phyloP scores from a whole-genome alignment of 768 basidiomycete genomes.

The Lactarius vividus region DNA sequence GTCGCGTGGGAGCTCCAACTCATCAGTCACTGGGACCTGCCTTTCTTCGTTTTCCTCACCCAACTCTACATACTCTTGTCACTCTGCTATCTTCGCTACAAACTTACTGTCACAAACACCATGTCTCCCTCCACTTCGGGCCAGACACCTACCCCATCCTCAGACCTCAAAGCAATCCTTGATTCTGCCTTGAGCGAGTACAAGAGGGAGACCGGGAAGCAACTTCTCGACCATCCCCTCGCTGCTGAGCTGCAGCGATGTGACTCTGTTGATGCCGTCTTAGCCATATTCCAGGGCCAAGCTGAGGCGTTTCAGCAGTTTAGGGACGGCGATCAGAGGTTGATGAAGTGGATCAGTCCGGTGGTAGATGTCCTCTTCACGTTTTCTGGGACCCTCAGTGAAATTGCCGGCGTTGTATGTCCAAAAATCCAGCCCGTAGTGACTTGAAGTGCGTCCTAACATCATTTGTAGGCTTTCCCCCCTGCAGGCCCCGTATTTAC shows the following conservation, averaged over 20 bases:
- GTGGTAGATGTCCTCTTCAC: constrained; percentile 4
- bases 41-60: no score
- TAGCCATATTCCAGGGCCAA: not conserved
- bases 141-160: not conserved
- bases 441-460: not conserved
- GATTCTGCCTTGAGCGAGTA: constrained; percentile 6
- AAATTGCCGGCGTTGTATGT: not conserved
- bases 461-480: constrained; percentile 1
- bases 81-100: no score
- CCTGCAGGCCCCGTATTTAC: not conserved
- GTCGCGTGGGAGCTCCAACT: no score
- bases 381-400: not conserved
- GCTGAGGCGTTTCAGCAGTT: constrained; percentile 1
- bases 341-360: constrained; percentile 3
- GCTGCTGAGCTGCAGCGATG: not conserved
- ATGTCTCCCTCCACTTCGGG: no score
- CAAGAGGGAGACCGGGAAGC: not conserved
- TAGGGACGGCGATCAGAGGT: not conserved
- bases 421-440: not conserved
- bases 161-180: constrained; percentile 2
- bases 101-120: no score
- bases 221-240: constrained; percentile 6
- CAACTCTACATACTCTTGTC: no score
- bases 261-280: constrained; percentile 1
- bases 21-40: no score